phyloP scores from a whole-genome alignment of 2,329 filamentous ascomycete species.

The Aureobasidium zeae region DNA sequence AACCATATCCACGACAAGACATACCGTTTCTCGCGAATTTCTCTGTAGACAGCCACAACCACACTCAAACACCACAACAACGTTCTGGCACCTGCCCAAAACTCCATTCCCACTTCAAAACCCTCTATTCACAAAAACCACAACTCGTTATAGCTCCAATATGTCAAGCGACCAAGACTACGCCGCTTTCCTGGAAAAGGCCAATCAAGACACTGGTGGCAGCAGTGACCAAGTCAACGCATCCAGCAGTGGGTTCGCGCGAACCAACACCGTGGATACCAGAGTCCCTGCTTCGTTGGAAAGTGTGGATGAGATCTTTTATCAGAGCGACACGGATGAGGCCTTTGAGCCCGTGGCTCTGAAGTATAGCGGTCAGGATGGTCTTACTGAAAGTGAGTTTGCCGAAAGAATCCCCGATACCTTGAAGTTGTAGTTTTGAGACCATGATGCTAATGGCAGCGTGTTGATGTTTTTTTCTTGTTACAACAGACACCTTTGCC shows the following conservation, averaged over 20 bases:
- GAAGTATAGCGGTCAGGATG: constrained; percentile 34
- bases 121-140: not conserved
- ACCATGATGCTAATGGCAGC: too few species aligned
- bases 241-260: constrained; percentile 23
- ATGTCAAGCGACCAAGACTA: constrained; percentile 79
- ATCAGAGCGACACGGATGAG: constrained; percentile 76
- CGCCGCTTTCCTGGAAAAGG: constrained; percentile 75
- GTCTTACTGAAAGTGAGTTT: constrained; percentile 45
- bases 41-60: too few species aligned
- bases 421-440: too few species aligned
- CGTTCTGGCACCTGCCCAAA: too few species aligned
- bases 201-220: constrained; percentile 56
- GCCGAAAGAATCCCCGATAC: too few species aligned
- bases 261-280: constrained; percentile 35
- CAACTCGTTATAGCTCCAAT: too few species aligned
- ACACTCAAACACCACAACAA: too few species aligned
- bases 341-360: constrained; percentile 70
- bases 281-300: constrained; percentile 53
- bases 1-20: too few species aligned
- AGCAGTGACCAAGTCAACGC: constrained; percentile 18
- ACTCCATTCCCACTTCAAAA: too few species aligned
- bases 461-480: too few species aligned
- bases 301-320: constrained; percentile 54
- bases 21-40: too few species aligned
- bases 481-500: constrained; percentile 56